Base-by-base conservation (phyloP, 2,329 filamentous ascomycete genomes). In the Cladosporium phlei region DNA sequence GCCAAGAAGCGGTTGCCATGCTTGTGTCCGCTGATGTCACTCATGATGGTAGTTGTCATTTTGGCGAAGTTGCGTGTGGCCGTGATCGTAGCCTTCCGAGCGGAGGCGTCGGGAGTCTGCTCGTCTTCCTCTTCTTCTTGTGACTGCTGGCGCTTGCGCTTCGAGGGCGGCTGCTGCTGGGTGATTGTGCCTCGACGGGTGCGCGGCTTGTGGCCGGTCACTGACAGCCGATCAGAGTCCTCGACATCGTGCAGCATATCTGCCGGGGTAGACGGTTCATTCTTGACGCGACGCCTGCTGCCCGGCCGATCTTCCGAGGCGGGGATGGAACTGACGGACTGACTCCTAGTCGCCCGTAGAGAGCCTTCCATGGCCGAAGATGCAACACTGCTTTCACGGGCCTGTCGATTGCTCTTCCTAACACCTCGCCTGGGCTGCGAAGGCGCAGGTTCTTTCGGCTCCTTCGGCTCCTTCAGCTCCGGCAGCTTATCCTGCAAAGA, bases 11-110 rank as follows among this genome's bases (percentile, higher is more conserved):
- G 68, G 0, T 69, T 69, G 9, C 72, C 74, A 49, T 76, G 69
- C 55, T 75, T 76, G 60, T 77, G 73, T 11, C 69, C 69, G 4
- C 60, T 59, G 44, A 77, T 73, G 48, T 75, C 72, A 51, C 75
- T 70, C 66, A 77, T 72, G 40, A 77, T 66, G 1, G 73, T 67
- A 11, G 66, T 59, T 9, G 68, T 69, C 52, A 71, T 71, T 43
- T 70, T 69, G 21, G 64, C 63, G 51, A 77, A 76, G 50, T 76
- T 73, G 16, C 73, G 69, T 6, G 66, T 68, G 5, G 70, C 73
- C 8, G 69, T 56, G 12, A 77, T 65, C 19, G 61, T 61, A 29
- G 56, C 62, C 17, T 58, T 55, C 12, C 55, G 52, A 10, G 60
- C 49, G 22, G 55, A 55, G 9, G 57, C 56, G 33, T 55, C 59